Evolutionary conservation across 1,284 basidiomycete genomes (phyloP).

Genomic region (Heterobasidion irregulare): DNA sequence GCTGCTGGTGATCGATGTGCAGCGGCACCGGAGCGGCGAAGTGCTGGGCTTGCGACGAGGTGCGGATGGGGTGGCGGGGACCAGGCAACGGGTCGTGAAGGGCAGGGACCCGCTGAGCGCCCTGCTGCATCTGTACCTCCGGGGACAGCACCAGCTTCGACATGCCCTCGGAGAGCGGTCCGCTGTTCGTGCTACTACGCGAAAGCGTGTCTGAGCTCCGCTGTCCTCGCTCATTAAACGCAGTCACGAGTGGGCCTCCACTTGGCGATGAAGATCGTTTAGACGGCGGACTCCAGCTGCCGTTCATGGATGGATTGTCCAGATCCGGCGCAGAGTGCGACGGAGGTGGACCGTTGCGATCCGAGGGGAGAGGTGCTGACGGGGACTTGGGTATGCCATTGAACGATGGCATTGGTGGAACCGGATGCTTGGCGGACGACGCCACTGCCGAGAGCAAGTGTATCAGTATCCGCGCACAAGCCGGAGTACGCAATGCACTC

Average conservation of each 20-base stretch:
- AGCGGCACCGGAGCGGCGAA: not conserved
- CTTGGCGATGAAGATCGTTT: constrained; percentile 9
- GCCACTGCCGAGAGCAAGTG: constrained; percentile 1
- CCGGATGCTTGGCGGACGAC: constrained; percentile 30
- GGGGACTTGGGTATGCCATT: constrained; percentile 15
- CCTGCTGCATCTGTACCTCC: constrained; percentile 16
- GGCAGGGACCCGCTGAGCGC: constrained; percentile 13
- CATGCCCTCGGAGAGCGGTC: constrained; percentile 16
- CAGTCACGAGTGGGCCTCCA: not conserved
- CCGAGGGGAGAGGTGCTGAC: constrained; percentile 10
- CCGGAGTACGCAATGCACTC: constrained; percentile 8
- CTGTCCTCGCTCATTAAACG: not conserved
- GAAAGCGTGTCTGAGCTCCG: constrained; percentile 8
- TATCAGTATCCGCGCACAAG: not conserved
- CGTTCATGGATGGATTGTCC: constrained; percentile 1
- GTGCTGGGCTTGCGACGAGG: constrained; percentile 7
- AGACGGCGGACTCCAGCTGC: constrained; percentile 10
- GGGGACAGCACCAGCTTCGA: constrained; percentile 21
- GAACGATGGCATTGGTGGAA: constrained; percentile 31
- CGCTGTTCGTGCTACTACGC: constrained; percentile 10
- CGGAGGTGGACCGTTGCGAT: constrained; percentile 9
- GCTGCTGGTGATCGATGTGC: not conserved
- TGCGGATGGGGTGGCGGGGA: constrained; percentile 7
- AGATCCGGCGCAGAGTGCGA: constrained; percentile 12
- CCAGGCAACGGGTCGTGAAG: constrained; percentile 11